Conservation (phyloP, 106 monocot species). For the Hemerocallis citrina region DNA sequence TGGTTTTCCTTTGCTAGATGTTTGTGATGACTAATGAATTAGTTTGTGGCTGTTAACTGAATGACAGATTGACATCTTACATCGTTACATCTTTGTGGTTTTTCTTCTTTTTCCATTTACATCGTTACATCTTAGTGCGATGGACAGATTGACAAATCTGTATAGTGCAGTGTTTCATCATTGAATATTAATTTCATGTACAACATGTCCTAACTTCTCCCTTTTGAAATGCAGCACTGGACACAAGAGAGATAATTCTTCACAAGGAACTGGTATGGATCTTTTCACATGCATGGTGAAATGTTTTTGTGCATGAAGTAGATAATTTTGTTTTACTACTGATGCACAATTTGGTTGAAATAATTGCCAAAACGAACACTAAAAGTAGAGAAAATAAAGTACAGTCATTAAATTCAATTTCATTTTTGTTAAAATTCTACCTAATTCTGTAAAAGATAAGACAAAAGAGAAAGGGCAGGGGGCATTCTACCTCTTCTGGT, state of each 20-base stretch:
- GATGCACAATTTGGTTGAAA: background rate
- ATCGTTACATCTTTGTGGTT: too few species aligned
- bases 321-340: background rate
- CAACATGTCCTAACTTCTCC: conserved; percentile 2
- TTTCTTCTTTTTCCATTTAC: background rate
- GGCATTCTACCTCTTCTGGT: background rate
- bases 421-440: background rate
- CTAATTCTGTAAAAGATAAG: too few species aligned
- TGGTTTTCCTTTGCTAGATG: too few species aligned
- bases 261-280: conserved; percentile 68
- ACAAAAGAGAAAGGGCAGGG: too few species aligned
- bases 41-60: too few species aligned
- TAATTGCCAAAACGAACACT: background rate
- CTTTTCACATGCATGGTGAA: background rate
- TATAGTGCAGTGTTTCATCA: background rate
- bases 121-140: too few species aligned
- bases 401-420: background rate
- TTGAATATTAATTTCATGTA: background rate
- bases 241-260: conserved; percentile 67
- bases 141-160: too few species aligned
- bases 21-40: too few species aligned
- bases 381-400: background rate
- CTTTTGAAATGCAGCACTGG: conserved; percentile 64
- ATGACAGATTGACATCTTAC: too few species aligned
- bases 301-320: background rate